phyloP scores from a whole-genome alignment of 106 monocot genomes.

The Acorus gramineus region DNA sequence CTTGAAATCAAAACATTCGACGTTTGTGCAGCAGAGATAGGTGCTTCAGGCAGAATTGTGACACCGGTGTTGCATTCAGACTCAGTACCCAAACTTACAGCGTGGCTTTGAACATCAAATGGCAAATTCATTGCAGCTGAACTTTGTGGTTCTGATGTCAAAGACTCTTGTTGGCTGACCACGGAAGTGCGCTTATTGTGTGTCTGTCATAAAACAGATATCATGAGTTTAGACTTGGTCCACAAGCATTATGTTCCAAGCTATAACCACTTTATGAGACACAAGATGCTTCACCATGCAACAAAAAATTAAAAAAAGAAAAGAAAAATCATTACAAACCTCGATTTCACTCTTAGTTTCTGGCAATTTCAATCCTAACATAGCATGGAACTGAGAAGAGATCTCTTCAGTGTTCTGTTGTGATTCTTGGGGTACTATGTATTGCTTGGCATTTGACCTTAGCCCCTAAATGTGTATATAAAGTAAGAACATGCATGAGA shows the following conservation, averaged over 20 bases:
- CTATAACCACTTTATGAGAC: background rate
- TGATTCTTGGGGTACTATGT: slow-evolving; percentile 19
- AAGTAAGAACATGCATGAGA: background rate
- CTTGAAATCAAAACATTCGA: slow-evolving; percentile 12
- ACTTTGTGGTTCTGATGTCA: slow-evolving; percentile 19
- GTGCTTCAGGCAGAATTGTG: slow-evolving; percentile 12
- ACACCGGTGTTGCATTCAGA: slow-evolving; percentile 20
- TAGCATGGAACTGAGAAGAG: slow-evolving; percentile 18
- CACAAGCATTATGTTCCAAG: background rate
- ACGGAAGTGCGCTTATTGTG: too few relatives aligned
- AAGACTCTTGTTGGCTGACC: slow-evolving; percentile 8
- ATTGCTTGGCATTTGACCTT: slow-evolving; percentile 25
- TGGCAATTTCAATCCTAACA: slow-evolving; percentile 12
- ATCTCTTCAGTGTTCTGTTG: slow-evolving; percentile 15
- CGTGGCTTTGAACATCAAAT: slow-evolving; percentile 15
- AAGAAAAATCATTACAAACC: slow-evolving; percentile 21
- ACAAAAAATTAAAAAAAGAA: background rate
- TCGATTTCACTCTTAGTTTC: slow-evolving; percentile 30
- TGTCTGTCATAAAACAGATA: too few relatives aligned
- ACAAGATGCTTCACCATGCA: background rate
- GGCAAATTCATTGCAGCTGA: slow-evolving; percentile 4
- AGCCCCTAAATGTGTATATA: slow-evolving; percentile 27
- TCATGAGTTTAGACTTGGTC: too few relatives aligned
- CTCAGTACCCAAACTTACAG: slow-evolving; percentile 9
- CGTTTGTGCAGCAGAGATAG: slow-evolving; percentile 11